phyloP scores from a whole-genome alignment of 345 rosid species.

The Mallotus nudiflorus region DNA sequence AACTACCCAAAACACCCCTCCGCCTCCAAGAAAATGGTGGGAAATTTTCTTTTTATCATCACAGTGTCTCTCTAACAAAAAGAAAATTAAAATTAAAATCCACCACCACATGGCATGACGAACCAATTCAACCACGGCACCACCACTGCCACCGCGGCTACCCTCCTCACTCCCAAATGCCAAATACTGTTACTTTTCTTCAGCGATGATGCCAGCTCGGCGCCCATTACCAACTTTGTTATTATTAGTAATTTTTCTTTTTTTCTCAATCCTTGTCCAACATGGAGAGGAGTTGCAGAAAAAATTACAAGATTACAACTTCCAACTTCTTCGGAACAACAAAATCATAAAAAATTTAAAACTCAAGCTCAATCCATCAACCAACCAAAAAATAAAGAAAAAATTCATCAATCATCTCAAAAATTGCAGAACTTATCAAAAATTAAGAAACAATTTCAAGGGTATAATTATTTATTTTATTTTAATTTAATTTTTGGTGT shows the following conservation, averaged over 20 bases:
- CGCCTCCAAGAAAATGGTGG: slow-evolving; percentile 16
- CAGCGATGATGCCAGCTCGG: not conserved
- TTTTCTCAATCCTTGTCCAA: not conserved
- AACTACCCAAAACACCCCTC: slow-evolving; percentile 20
- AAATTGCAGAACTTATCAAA: not conserved
- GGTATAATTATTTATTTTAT: too few relatives aligned
- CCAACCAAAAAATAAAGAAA: too few relatives aligned
- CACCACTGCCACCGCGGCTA: slow-evolving; percentile 6
- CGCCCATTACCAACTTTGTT: not conserved
- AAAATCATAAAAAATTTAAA: not conserved
- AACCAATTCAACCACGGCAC: not conserved
- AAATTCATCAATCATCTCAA: too few relatives aligned
- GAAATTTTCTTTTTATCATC: not conserved
- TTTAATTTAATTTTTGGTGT: not conserved
- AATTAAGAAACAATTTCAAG: too few relatives aligned
- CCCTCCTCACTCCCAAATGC: too few relatives aligned
- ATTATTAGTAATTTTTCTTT: too few relatives aligned
- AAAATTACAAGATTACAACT: too few relatives aligned
- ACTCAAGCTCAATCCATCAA: not conserved
- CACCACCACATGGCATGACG: not conserved
- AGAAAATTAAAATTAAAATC: not conserved
- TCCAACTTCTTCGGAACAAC: slow-evolving; percentile 1
- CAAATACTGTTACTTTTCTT: not conserved
- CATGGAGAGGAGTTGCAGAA: not conserved
- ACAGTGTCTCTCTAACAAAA: not conserved